phyloP scores from a whole-genome alignment of 257 asterid genomes.

The Petrea volubilis region DNA sequence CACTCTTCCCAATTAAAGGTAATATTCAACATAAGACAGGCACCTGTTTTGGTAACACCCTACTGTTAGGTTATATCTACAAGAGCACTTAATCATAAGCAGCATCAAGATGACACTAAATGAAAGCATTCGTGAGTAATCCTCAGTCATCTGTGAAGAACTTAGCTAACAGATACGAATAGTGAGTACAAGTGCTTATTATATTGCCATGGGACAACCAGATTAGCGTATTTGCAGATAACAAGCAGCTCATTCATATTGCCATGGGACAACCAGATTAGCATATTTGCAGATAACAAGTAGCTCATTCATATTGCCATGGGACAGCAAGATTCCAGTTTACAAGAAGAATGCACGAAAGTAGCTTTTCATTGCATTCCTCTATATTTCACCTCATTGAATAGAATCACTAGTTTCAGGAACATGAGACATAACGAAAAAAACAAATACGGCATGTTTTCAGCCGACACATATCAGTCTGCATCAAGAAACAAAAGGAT shows the following conservation, averaged over 20 bases:
- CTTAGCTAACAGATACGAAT: too few relatives aligned
- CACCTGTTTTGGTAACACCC: background rate
- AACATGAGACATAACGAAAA: constrained; percentile 2
- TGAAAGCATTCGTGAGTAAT: background rate
- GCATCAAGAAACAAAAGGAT: constrained; percentile 6
- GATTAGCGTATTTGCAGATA: background rate
- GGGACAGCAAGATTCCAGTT: background rate
- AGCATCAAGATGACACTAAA: constrained; percentile 8
- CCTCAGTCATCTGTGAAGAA: background rate
- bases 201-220: background rate
- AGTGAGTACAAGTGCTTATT: background rate
- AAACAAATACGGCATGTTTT: background rate
- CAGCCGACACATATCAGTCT: background rate
- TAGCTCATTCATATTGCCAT: background rate
- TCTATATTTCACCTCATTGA: background rate
- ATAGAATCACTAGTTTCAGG: background rate
- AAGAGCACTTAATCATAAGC: background rate
- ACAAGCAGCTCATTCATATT: background rate
- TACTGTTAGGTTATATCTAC: background rate
- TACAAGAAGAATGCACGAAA: background rate
- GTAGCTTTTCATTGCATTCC: constrained; percentile 6
- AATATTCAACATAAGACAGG: background rate
- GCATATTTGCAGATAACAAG: background rate
- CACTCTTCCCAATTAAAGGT: background rate
- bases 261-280: background rate